Base-by-base conservation (phyloP, 208 protist species). In the Cochliopodium minus region DNA sequence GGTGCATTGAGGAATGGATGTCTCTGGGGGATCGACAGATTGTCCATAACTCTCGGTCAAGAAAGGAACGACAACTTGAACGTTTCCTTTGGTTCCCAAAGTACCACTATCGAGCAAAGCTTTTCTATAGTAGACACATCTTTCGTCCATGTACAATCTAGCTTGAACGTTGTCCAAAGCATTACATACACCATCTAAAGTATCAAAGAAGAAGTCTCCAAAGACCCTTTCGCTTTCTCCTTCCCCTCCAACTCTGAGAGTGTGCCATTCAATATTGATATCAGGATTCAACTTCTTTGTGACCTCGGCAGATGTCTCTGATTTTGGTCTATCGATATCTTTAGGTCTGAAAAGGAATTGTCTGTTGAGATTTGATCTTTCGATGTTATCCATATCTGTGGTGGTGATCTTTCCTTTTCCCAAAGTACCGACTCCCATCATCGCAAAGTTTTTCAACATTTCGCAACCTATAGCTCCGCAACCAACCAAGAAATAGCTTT, bases 321-420 rank as follows among this genome's bases (percentile, higher is more conserved):
- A 91, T 72, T 99, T 99, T 23, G 88, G 57, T 43, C 85, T 74
- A 39, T 78, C 74, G 55, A 98, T 86, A 74, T 99, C 88, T 42
- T 67, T 72, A 26, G 76, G 57, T 49, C 94, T 81, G 81, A 99
- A 99, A 6, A 99, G 74, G 70, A 99, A 99, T 79, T 99, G 95
- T 35, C 95, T 71, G 30, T 88, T 97, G 9, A 99, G 75, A 72
- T 99, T 99, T 47, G 86, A 96, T 74, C 91, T 92, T 67, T 99
- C 96, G 67, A 99, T 99, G 0, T 66, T 83, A 67, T 99, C 95
- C 89, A 98, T 98, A 73, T 99, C 96, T 2, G 95, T 99, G 26
- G 98, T 85, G 32, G 73, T 78, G 23, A 96, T 70, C 30, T 59
- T 60, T 23, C 86, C 85, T 53, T 60, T 68, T 28, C 45, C 22